Percentiles rank a stretch among this genome's conserved stretches.
Conservation (phyloP, 345 rosid genomes). For the Microcos paniculata region DNA sequence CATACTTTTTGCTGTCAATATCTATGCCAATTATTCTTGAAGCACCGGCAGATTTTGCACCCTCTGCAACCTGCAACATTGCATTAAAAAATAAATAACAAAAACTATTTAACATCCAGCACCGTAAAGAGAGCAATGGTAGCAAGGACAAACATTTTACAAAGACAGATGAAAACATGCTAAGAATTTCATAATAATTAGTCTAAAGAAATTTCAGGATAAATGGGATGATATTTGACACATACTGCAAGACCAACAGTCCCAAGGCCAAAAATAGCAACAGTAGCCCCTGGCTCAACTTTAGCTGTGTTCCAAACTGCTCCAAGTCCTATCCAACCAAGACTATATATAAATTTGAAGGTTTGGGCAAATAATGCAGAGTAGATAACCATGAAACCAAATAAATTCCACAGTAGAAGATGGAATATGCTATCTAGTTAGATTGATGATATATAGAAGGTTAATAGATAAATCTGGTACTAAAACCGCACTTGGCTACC, state of each 20-base stretch:
- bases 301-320: constrained; percentile 99
- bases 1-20: constrained; percentile 80
- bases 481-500: too few species aligned
- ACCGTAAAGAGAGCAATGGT: not conserved
- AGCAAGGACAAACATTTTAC: not conserved
- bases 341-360: not conserved
- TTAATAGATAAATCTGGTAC: too few species aligned
- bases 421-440: not conserved
- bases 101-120: not conserved
- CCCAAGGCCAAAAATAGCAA: constrained; percentile 96
- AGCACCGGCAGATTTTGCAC: constrained; percentile 97
- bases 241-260: constrained; percentile 99
- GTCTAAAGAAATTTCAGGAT: not conserved
- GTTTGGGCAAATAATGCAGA: not conserved
- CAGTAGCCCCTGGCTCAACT: constrained; percentile 90
- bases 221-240: constrained; percentile 8
- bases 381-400: constrained; percentile 1
- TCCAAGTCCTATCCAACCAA: constrained; percentile 65
- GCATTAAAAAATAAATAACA: not conserved
- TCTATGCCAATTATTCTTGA: constrained; percentile 93
- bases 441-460: not conserved
- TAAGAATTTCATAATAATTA: not conserved
- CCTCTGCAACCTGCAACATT: constrained; percentile 83
- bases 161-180: not conserved
- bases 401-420: not conserved